Base-by-base conservation (phyloP, 306 rosid species). In the Pyrus betulifolia region DNA sequence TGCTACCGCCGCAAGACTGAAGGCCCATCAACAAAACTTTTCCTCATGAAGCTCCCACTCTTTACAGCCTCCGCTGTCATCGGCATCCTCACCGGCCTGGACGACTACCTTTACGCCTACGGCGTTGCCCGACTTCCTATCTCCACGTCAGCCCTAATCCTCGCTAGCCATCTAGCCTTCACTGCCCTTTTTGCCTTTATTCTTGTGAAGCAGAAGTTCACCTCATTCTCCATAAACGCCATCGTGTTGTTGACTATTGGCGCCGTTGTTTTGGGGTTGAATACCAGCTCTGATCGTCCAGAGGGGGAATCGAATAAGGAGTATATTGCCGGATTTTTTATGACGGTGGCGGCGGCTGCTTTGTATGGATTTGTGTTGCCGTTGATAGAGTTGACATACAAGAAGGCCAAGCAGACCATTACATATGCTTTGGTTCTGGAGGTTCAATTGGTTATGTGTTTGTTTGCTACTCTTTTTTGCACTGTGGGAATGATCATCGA, bases 361-460 rank as follows among this genome's bases (percentile, higher is more conserved):
- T 55, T 96, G 72, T 92, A 92, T 52, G 97, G 97, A 12, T 85
- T 95, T 2, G 21, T 95, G 3, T 69, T 95, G 91, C 97, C 97
- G 55, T 42, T 89, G 85, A 58, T 91, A 38, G 99, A 95, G 76
- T 73, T 89, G 81, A 82, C 79, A 45, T 95, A 95, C 33, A 78
- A 70, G 62, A 89, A 85, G 85, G 80, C 86, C 59, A 87, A 74
- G 79, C 99, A 88, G 69, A 15, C 12, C 18, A 18, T 95, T 0
- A 92, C 92, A 2, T 95, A 89, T 70, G 65, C 89, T 11, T 44
- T 92, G 28, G 93, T 95, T n/a, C 46, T 95, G 90, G 97, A 95
- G 91, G 79, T 88, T 85, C 99, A 95, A 86, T 19, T 87, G 49
- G 91, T 92, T 21, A 83, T 92, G 82, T 74, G 87, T 62, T 60